These are phyloP conservation scores for Tuber microsphaerosporum DNA, from an alignment of 495 filamentous ascomycete genomes.

Conservation along the genomic window DNA sequence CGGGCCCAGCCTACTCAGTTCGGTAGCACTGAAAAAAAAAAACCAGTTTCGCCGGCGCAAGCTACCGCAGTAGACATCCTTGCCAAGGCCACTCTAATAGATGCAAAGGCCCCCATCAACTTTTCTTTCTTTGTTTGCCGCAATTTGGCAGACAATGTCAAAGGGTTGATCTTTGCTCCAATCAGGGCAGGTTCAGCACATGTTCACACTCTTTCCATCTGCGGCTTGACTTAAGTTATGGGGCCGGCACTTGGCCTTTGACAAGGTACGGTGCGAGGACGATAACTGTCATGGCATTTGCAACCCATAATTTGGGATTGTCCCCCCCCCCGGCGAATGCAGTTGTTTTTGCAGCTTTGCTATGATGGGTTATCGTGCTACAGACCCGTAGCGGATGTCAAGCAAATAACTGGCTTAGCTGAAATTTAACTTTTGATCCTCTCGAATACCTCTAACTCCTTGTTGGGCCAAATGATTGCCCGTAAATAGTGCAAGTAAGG, in stretches of 20 bases:
- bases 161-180: not conserved
- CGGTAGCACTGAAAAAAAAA: not conserved
- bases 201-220: not conserved
- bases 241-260: not conserved
- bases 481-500: not conserved
- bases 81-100: slow-evolving; percentile 1
- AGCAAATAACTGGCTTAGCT: not conserved
- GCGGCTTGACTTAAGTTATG: not conserved
- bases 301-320: not conserved
- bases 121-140: not conserved
- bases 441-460: not conserved
- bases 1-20: not conserved
- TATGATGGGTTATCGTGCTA: not conserved
- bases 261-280: not conserved
- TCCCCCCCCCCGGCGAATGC: not conserved
- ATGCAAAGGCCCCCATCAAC: not conserved
- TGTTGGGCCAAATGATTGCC: not conserved
- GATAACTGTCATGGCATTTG: not conserved
- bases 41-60: not conserved
- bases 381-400: not conserved
- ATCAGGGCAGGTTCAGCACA: not conserved
- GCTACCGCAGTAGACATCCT: not conserved
- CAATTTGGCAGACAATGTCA: not conserved
- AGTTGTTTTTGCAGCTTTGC: not conserved
- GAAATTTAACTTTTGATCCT: not conserved